A percentile compares a stretch with the other conserved stretches of the same genome.
phyloP scores from a whole-genome alignment of 2,329 filamentous ascomycete genomes.

The Fusarium ambrosium region DNA sequence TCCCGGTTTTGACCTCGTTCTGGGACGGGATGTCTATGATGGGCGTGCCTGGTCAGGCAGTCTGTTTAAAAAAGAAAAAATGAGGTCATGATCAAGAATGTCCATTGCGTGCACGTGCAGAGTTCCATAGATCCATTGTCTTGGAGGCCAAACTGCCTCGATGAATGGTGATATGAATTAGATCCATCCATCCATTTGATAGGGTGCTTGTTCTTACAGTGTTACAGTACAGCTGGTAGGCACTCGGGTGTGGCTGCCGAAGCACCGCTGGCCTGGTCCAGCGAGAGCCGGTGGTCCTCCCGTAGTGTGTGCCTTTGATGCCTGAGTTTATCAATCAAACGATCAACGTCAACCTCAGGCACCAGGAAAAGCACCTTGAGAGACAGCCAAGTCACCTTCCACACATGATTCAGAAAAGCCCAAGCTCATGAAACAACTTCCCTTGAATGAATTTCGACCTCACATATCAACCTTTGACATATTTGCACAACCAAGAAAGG shows the following conservation, averaged over 20 bases:
- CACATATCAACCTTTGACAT: neutral
- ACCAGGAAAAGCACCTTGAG: slow-evolving; percentile 7
- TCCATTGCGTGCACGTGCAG: neutral
- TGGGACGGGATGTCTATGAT: slow-evolving; percentile 52
- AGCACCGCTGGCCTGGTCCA: neutral
- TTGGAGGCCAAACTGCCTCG: neutral
- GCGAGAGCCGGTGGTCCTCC: neutral
- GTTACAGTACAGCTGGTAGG: neutral
- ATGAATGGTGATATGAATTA: neutral
- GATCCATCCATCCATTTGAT: neutral
- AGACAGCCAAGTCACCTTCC: neutral
- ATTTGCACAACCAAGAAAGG: neutral
- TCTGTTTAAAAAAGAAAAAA: slow-evolving; percentile 49
- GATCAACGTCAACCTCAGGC: slow-evolving; percentile 5
- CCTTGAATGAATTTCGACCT: neutral
- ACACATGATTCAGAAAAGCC: neutral
- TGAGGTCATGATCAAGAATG: slow-evolving; percentile 56
- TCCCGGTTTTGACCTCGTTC: slow-evolving; percentile 55
- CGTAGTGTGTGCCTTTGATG: slow-evolving; percentile 6
- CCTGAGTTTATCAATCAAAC: slow-evolving; percentile 7
- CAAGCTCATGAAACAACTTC: neutral
- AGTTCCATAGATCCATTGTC: neutral
- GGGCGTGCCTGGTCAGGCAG: slow-evolving; percentile 50
- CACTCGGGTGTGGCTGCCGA: slow-evolving; percentile 3
- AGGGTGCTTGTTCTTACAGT: neutral